phyloP scores from a whole-genome alignment of 805 yeast genomes.

The Kluyveromyces lactis region DNA sequence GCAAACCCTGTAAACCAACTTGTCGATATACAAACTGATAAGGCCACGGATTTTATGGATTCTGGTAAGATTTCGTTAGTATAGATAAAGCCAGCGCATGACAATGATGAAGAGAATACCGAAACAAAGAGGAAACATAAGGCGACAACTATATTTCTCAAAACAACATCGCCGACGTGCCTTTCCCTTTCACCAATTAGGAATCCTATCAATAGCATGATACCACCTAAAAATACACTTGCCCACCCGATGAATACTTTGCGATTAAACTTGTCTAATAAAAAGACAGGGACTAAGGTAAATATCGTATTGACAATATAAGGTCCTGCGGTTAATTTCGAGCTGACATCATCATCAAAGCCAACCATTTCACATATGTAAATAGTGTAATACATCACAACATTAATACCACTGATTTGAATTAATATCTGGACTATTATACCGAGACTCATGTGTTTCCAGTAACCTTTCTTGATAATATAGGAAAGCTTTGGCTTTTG shows the following conservation, averaged over 20 bases:
- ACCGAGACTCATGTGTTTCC: conserved; percentile 33
- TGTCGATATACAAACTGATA: conserved; percentile 37
- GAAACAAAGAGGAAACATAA: conserved; percentile 38
- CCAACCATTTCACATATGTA: conserved; percentile 44
- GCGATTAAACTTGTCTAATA: conserved; percentile 38
- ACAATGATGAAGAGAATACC: conserved; percentile 38
- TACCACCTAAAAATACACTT: conserved; percentile 28
- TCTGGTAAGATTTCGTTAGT: conserved; percentile 42
- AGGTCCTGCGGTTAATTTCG: conserved; percentile 30
- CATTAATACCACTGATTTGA: conserved; percentile 39
- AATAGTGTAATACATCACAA: conserved; percentile 37
- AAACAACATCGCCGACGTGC: conserved; percentile 1
- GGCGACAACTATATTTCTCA: conserved; percentile 28
- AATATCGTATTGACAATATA: conserved; percentile 35
- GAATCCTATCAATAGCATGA: conserved; percentile 30
- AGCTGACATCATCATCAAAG: conserved; percentile 24
- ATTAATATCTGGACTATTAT: conserved; percentile 32
- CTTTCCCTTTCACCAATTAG: conserved; percentile 26
- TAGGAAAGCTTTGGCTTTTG: neutral
- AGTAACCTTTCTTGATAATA: conserved; percentile 5
- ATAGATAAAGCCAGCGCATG: conserved; percentile 42
- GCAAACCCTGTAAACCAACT: conserved; percentile 37
- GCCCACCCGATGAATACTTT: conserved; percentile 42
- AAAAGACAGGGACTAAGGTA: conserved; percentile 36
- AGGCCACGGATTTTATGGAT: conserved; percentile 38